phyloP scores from a whole-genome alignment of 306 rosid species.

The Bauhinia variegata region DNA sequence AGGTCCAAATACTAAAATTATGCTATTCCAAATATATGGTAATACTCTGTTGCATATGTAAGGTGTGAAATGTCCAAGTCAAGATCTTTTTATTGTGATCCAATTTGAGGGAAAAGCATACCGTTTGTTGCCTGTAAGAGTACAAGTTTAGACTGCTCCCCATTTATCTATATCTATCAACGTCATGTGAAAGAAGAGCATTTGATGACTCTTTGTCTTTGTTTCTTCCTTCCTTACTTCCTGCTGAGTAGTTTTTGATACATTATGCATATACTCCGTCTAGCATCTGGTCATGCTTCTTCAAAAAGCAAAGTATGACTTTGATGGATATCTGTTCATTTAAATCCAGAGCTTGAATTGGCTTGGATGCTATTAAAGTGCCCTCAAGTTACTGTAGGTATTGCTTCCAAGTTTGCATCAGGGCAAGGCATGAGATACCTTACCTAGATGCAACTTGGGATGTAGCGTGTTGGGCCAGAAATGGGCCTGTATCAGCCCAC shows the following conservation, averaged over 20 bases:
- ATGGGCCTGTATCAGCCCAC: conserved; percentile 20
- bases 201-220: neutral
- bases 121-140: too few relatives aligned
- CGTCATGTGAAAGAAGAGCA: too few relatives aligned
- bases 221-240: neutral
- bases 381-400: neutral
- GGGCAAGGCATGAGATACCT: conserved; percentile 44
- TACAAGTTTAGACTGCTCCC: too few relatives aligned
- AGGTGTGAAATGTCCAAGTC: too few relatives aligned
- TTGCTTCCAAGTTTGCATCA: conserved; percentile 27
- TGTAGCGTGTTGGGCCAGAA: too few relatives aligned
- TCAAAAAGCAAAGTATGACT: conserved; percentile 20
- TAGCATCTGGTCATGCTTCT: neutral
- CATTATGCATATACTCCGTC: neutral
- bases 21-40: conserved; percentile 9
- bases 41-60: too few relatives aligned
- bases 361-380: neutral
- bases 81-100: too few relatives aligned
- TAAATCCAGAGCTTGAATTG: neutral
- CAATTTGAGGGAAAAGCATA: too few relatives aligned
- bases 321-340: neutral
- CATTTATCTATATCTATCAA: too few relatives aligned
- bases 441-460: conserved; percentile 22
- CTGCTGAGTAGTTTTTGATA: neutral
- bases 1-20: conserved; percentile 20